Conservation (phyloP, 495 filamentous ascomycete species). For the Podospora sp. region DNA sequence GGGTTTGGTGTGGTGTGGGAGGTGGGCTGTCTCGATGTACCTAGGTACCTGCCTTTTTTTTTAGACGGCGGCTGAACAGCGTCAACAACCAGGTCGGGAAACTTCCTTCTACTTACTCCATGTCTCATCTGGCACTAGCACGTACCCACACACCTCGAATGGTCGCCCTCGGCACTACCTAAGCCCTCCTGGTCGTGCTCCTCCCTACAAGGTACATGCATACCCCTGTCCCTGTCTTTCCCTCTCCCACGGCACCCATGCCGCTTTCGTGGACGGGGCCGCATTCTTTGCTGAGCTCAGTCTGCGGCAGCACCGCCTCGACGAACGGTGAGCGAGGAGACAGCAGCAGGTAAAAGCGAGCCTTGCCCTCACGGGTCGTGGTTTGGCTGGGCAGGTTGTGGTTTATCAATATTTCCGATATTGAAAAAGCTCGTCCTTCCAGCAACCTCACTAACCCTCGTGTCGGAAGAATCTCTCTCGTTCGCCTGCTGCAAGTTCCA, state of each 20-base stretch:
- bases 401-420: constrained; percentile 34
- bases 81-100: constrained; percentile 32
- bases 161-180: constrained; percentile 13
- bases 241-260: constrained; percentile 15
- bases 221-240: constrained; percentile 26
- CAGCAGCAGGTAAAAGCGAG: not conserved
- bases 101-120: constrained; percentile 24
- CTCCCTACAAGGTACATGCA: constrained; percentile 18
- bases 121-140: constrained; percentile 27
- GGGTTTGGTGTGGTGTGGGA: constrained; percentile 1
- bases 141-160: constrained; percentile 19
- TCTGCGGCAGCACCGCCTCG: constrained; percentile 26
- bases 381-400: constrained; percentile 13
- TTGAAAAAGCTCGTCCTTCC: constrained; percentile 31
- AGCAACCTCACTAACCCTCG: constrained; percentile 22
- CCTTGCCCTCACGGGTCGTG: not conserved
- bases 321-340: constrained; percentile 19
- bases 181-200: not conserved
- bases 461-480: constrained; percentile 25
- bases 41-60: constrained; percentile 15
- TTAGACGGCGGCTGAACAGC: constrained; percentile 32
- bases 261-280: constrained; percentile 22
- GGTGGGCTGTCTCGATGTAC: constrained; percentile 22
- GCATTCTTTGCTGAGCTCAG: constrained; percentile 28
- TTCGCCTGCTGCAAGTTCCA: constrained; percentile 23